Evolutionary conservation across 2,329 filamentous ascomycete genomes (phyloP).

Genomic region (Stagonosporopsis vannaccii): DNA sequence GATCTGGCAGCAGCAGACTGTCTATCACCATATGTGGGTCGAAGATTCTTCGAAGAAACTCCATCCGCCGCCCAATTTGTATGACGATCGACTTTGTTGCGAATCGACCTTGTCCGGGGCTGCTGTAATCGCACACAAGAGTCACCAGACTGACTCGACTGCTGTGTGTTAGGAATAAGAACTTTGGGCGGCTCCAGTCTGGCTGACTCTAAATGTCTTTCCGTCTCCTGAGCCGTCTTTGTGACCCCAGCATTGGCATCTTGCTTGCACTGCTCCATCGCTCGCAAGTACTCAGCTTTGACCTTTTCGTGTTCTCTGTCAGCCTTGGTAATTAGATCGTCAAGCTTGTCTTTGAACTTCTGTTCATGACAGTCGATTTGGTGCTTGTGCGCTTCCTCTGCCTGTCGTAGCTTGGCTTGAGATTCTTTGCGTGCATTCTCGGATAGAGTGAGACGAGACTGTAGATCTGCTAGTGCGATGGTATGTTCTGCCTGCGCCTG

Average conservation of each 20-base stretch:
- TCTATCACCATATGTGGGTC: neutral
- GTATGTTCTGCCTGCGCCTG: neutral
- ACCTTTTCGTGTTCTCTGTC: neutral
- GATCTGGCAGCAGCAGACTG: neutral
- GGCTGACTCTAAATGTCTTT: neutral
- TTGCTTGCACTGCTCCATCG: neutral
- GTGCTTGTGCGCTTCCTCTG: slow-evolving; percentile 19
- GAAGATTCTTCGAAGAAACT: neutral
- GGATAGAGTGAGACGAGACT: slow-evolving; percentile 16
- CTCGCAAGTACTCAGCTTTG: neutral
- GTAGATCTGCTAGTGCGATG: slow-evolving; percentile 17
- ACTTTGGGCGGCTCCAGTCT: neutral
- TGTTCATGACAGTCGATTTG: slow-evolving; percentile 27
- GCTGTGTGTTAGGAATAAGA: slow-evolving; percentile 1
- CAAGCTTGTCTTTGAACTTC: slow-evolving; percentile 13
- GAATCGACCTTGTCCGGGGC: slow-evolving; percentile 5
- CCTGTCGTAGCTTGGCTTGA: slow-evolving; percentile 20
- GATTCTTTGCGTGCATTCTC: slow-evolving; percentile 24
- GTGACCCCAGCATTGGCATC: neutral
- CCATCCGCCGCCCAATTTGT: slow-evolving; percentile 21
- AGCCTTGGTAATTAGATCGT: slow-evolving; percentile 2
- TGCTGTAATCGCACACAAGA: neutral
- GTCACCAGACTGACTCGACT: neutral
- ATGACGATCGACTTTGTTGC: slow-evolving; percentile 32
- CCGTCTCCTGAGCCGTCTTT: neutral